These are phyloP conservation scores for Lotmaria passim DNA, from an alignment of 208 protist genomes.

Conservation along the genomic window DNA sequence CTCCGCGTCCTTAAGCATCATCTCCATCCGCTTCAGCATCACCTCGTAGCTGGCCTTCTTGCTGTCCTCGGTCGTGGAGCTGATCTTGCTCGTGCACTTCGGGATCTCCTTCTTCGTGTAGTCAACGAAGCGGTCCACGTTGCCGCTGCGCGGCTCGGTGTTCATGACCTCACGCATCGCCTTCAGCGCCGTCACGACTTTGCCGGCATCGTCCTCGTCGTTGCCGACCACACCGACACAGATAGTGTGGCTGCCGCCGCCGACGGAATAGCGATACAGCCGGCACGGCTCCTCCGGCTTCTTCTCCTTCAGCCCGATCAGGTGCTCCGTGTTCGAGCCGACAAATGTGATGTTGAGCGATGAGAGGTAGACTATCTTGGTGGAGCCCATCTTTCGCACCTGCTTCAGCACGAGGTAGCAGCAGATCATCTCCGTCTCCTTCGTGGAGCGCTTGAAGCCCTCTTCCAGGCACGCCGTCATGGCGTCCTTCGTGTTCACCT, in stretches of 20 bases:
- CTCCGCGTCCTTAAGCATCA: constrained; percentile 84
- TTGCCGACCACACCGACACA: constrained; percentile 49
- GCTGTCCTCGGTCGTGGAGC: constrained; percentile 36
- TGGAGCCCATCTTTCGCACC: constrained; percentile 41
- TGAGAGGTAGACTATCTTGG: constrained; percentile 64
- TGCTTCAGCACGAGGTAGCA: constrained; percentile 74
- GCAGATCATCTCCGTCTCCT: constrained; percentile 59
- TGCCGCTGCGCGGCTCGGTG: constrained; percentile 73
- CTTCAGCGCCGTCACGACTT: constrained; percentile 38
- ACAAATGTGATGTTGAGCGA: constrained; percentile 63
- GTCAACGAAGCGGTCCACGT: constrained; percentile 79
- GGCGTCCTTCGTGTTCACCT: constrained; percentile 37
- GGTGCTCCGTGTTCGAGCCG: constrained; percentile 48
- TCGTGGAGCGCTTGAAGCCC: constrained; percentile 44
- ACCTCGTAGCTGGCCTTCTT: constrained; percentile 45
- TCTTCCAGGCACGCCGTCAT: constrained; percentile 40
- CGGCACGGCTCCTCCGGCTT: constrained; percentile 42
- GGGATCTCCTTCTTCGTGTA: constrained; percentile 70
- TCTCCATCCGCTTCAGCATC: constrained; percentile 68
- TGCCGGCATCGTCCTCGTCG: constrained; percentile 36
- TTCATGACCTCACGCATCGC: constrained; percentile 61
- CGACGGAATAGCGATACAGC: constrained; percentile 75
- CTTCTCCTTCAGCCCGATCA: constrained; percentile 59
- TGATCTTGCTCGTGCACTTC: constrained; percentile 49
- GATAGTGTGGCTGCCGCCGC: constrained; percentile 54